Evolutionary conservation across 2,329 filamentous ascomycete species (phyloP).

Genomic region (Didymellaceae sp.): DNA sequence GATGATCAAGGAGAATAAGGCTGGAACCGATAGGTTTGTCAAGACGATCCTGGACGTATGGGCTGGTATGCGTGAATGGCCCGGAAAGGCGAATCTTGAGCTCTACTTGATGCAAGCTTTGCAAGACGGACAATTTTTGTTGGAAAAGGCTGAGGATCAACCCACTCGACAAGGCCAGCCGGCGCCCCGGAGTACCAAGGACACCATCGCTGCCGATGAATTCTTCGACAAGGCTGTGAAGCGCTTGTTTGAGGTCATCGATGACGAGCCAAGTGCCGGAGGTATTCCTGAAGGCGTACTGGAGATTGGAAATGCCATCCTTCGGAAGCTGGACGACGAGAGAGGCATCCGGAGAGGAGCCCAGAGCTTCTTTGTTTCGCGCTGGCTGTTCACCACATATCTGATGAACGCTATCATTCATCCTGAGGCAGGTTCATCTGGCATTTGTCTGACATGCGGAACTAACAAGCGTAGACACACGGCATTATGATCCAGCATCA

Average conservation of each 20-base stretch:
- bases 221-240: conserved; percentile 86
- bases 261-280: conserved; percentile 76
- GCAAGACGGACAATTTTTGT: conserved; percentile 87
- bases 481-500: conserved; percentile 83
- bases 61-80: conserved; percentile 87
- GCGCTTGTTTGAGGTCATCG: conserved; percentile 83
- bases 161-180: conserved; percentile 71
- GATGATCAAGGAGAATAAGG: conserved; percentile 78
- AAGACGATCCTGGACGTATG: conserved; percentile 86
- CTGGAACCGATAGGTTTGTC: conserved; percentile 79
- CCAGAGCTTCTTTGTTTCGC: conserved; percentile 82
- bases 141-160: conserved; percentile 84
- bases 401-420: conserved; percentile 83
- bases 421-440: conserved; percentile 70
- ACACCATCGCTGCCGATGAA: conserved; percentile 81
- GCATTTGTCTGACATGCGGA: conserved; percentile 12
- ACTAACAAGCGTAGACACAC: conserved; percentile 57
- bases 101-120: conserved; percentile 94
- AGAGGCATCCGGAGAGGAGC: conserved; percentile 73
- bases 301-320: conserved; percentile 82
- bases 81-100: conserved; percentile 86
- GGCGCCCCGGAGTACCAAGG: conserved; percentile 75
- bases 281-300: conserved; percentile 87
- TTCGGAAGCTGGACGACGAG: conserved; percentile 73
- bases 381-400: conserved; percentile 92